phyloP scores from a whole-genome alignment of 2,329 filamentous ascomycete genomes.

The Exophiala oligosperma region DNA sequence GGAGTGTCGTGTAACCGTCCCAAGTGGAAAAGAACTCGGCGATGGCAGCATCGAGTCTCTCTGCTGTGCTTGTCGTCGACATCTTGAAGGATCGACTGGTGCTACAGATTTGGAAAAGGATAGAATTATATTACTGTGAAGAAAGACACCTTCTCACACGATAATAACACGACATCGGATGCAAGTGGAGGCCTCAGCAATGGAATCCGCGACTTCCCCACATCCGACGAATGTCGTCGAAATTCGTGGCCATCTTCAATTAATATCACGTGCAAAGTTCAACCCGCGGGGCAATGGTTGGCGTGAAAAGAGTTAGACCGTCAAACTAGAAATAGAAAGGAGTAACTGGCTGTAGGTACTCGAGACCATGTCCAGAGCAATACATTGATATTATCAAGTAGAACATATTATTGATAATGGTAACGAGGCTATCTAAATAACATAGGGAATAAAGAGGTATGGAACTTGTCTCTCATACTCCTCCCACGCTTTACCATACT shows the following conservation, averaged over 20 bases:
- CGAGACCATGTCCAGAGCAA: no score
- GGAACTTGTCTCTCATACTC: slow-evolving; percentile 80
- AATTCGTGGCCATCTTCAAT: not conserved
- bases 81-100: slow-evolving; percentile 9
- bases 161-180: not conserved
- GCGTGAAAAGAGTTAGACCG: no score
- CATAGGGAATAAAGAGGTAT: slow-evolving; percentile 75
- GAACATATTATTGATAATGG: not conserved
- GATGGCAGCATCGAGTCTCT: slow-evolving; percentile 24
- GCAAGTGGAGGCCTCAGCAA: no score
- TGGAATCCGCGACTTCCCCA: not conserved
- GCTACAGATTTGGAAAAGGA: no score
- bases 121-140: not conserved
- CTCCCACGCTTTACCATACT: slow-evolving; percentile 79
- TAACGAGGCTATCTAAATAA: not conserved
- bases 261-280: no score
- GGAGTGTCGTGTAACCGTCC: slow-evolving; percentile 75
- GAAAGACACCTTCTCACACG: not conserved
- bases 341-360: no score
- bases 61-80: slow-evolving; percentile 17
- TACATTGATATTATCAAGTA: no score
- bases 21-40: slow-evolving; percentile 48
- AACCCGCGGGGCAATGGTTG: no score
- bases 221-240: not conserved
- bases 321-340: no score